A percentile compares a stretch with the other conserved stretches of the same genome.
Conservation (phyloP, 208 protist species). For the Vickermania ingenoplastis region DNA sequence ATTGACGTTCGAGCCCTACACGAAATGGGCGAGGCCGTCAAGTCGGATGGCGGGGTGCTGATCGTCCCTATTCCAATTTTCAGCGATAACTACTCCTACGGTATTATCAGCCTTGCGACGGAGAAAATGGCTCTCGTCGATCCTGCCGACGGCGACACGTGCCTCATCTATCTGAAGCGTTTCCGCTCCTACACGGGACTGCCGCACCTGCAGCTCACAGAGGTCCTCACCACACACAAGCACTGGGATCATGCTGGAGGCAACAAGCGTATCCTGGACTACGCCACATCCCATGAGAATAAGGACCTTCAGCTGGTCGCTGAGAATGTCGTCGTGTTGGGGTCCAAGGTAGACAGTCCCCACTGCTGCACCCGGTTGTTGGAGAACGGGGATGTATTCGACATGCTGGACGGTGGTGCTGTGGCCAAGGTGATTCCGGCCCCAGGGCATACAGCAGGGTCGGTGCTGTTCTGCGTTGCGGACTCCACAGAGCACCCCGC, state of each 20-base stretch:
- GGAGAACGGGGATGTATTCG: constrained; percentile 27
- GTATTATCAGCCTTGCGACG: constrained; percentile 56
- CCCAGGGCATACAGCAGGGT: constrained; percentile 77
- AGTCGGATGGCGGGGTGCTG: constrained; percentile 13
- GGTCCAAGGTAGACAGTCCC: constrained; percentile 54
- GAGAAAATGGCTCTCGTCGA: constrained; percentile 53
- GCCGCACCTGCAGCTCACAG: constrained; percentile 40
- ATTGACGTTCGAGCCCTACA: neutral
- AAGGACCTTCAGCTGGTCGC: neutral
- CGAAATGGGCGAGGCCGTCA: constrained; percentile 4
- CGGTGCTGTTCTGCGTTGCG: constrained; percentile 60
- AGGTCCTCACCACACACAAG: constrained; percentile 93
- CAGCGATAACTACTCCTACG: constrained; percentile 87
- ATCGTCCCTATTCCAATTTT: constrained; percentile 78
- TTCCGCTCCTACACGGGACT: constrained; percentile 11
- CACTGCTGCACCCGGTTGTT: constrained; percentile 49
- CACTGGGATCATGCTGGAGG: constrained; percentile 94
- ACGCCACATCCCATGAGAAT: constrained; percentile 8
- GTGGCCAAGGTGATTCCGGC: constrained; percentile 44
- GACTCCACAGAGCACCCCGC: constrained; percentile 16
- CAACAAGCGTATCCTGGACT: constrained; percentile 56
- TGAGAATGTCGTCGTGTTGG: constrained; percentile 27
- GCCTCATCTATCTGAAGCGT: constrained; percentile 25
- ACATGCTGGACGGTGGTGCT: constrained; percentile 34
- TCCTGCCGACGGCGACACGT: constrained; percentile 63